Evolutionary conservation across 2,329 filamentous ascomycete species (phyloP), one percentile per base, ranked within the genome.

Genomic region (Aspergillus novofumigatus): DNA sequence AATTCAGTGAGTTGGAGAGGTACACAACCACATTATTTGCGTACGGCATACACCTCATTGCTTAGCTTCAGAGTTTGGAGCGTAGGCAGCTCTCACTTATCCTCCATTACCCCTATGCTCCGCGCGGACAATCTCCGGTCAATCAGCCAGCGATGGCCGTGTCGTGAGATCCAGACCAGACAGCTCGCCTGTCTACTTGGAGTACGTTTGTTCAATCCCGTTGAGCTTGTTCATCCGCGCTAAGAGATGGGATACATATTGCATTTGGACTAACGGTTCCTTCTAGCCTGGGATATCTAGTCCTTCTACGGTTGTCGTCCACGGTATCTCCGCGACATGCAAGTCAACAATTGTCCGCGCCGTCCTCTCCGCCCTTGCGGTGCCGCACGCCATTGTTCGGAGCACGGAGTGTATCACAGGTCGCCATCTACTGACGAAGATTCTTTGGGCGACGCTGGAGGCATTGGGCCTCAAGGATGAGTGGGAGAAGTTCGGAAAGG

Each of bases 251-350:
- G 32, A 35, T 3, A 17, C 32, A 17, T 38, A 38, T 38, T 17
- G 14, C 5, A 17, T 35, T 17, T 3, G 14, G 32, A 35, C 32
- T 38, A 6, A 50, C 11, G 59, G 51, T 29, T 32, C 21, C 14
- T 3, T 20, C 1, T 56, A 77, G 75, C 67, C 69, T 45, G 41
- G 56, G 17, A 61, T 87, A n/a, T 87, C 90, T 29, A 87, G 85
- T 56, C 89, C 89, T 56, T 80, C 85, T 10, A 89, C 90, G 59
- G 73, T 97, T 10, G 86, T 97, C 23, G 74, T 95, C 51, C 87
- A 97, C 72, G 94, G 94, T 52, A 85, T 92, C 29, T 87, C 92
- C 67, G 88, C 91, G 2, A 96, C 92, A 0, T 93, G 92, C 44
- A 97, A 97, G 77, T 90, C 86, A 32, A 83, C 84, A 50, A 82